phyloP scores from a whole-genome alignment of 2,329 filamentous ascomycete species.

The Ciborinia camelliae region DNA sequence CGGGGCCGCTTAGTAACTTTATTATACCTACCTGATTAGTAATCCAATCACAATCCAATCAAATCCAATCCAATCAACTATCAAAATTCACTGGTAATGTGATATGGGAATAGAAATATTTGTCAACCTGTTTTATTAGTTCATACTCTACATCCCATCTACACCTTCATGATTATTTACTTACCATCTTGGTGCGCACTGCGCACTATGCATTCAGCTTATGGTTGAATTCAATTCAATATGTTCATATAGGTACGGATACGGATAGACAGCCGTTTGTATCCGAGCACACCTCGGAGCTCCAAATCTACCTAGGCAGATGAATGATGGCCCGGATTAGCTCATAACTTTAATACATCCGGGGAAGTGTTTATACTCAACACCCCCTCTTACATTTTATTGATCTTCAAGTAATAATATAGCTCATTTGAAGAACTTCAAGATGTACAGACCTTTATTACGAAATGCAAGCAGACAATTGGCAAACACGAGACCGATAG shows the following conservation, averaged over 20 bases:
- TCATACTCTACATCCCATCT: neutral
- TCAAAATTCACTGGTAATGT: neutral
- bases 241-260: too few species aligned
- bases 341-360: neutral
- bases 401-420: neutral
- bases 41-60: too few species aligned
- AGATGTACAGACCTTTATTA: slow-evolving; percentile 35
- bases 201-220: too few species aligned
- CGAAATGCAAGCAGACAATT: slow-evolving; percentile 30
- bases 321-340: slow-evolving; percentile 12
- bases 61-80: too few species aligned
- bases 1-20: neutral
- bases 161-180: neutral
- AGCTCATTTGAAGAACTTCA: neutral
- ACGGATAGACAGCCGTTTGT: slow-evolving; percentile 3
- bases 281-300: slow-evolving; percentile 19
- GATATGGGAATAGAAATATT: neutral
- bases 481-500: slow-evolving; percentile 23
- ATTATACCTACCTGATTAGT: neutral
- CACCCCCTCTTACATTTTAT: neutral
- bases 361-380: neutral
- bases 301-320: slow-evolving; percentile 4
- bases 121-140: neutral
- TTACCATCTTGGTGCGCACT: too few species aligned
- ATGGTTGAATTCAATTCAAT: neutral